These are phyloP conservation scores for Kluyveromyces siamensis DNA, from an alignment of 805 yeast species.

Conservation along the genomic window DNA sequence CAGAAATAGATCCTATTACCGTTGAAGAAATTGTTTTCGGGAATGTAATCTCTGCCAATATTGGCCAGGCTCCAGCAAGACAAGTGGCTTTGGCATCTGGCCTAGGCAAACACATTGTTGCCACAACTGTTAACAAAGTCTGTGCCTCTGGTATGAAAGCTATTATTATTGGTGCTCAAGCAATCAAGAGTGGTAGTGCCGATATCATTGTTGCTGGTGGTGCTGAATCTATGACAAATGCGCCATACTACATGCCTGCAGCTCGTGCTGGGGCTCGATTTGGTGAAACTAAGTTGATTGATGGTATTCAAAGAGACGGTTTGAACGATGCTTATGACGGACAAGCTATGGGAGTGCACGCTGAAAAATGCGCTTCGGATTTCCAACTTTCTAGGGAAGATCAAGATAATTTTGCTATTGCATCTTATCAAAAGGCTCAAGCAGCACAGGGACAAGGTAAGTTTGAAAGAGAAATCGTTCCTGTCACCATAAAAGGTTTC, in stretches of 20 bases:
- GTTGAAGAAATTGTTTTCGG: constrained; percentile 89
- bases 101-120: constrained; percentile 66
- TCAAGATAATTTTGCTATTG: constrained; percentile 84
- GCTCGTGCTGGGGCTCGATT: constrained; percentile 86
- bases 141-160: constrained; percentile 96
- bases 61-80: constrained; percentile 97
- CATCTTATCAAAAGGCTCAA: constrained; percentile 79
- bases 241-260: constrained; percentile 83
- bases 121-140: constrained; percentile 90
- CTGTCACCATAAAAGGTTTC: constrained; percentile 79
- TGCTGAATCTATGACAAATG: constrained; percentile 94
- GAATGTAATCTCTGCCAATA: constrained; percentile 83
- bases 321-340: constrained; percentile 84
- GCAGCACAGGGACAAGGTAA: constrained; percentile 73
- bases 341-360: constrained; percentile 91
- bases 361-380: constrained; percentile 91
- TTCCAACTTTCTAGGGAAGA: constrained; percentile 68
- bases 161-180: constrained; percentile 81
- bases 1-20: constrained; percentile 57
- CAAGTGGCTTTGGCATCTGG: constrained; percentile 94
- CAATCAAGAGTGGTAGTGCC: constrained; percentile 79
- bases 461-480: constrained; percentile 74
- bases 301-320: constrained; percentile 91
- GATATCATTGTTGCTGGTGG: constrained; percentile 96
- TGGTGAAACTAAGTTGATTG: constrained; percentile 73